Conservation (phyloP, 225 moss, liverwort and hornwort species). For the Physcomitrium patens region DNA sequence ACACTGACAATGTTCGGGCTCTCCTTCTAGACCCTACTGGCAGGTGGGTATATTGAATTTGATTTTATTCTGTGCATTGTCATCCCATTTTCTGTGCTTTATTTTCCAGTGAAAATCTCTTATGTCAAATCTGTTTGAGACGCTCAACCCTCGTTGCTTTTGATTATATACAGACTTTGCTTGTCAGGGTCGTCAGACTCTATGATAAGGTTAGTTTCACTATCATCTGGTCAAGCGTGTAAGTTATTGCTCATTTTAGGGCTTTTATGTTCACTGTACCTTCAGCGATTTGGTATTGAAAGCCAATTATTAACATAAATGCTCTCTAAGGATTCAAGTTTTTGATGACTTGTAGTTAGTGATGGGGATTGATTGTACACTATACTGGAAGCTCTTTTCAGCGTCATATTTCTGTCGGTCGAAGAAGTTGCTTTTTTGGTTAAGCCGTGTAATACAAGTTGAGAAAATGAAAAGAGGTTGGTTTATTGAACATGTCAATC, state of each 20-base stretch:
- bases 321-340: not conserved
- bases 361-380: not conserved
- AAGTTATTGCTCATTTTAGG: not conserved
- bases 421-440: slow-evolving; percentile 19
- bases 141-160: slow-evolving; percentile 3
- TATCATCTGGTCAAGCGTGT: not conserved
- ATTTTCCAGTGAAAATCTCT: slow-evolving; percentile 1
- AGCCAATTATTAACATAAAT: not conserved
- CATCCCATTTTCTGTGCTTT: not conserved
- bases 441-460: not conserved
- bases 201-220: slow-evolving; percentile 76
- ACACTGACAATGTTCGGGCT: slow-evolving; percentile 90
- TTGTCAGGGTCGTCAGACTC: slow-evolving; percentile 96
- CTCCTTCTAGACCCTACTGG: slow-evolving; percentile 78
- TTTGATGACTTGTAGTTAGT: slow-evolving; percentile 4
- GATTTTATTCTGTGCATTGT: not conserved
- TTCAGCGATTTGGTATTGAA: not conserved
- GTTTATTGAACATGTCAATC: not conserved
- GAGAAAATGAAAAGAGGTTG: not conserved
- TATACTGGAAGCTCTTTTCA: not conserved
- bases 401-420: not conserved
- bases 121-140: slow-evolving; percentile 11
- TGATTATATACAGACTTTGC: slow-evolving; percentile 67
- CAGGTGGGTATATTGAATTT: slow-evolving; percentile 44
- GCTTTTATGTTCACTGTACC: not conserved